Evolutionary conservation across 768 basidiomycete genomes (phyloP), one percentile per base, ranked within the genome.

Genomic region (Lactarius psammicola): DNA sequence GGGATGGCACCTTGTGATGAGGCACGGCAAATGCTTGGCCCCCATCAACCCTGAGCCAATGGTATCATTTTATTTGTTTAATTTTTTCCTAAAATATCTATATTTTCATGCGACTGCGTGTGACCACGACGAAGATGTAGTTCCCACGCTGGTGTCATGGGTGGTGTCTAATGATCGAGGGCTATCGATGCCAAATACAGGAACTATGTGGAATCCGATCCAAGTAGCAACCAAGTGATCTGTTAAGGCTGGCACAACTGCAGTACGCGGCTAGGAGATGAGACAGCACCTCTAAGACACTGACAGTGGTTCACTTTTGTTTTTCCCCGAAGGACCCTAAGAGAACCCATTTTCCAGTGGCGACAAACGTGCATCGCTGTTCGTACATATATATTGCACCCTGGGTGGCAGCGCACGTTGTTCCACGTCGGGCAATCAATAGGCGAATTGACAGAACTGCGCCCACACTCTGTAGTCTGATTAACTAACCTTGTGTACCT

Each of bases 401-500:
- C 17, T 40, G 40, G 40, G 84, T 42, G 83, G 80, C 30, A 18
- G 33, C 54, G 33, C 31, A 55, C 31, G 54, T 55, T 55, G 28
- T 18, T 54, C 49, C 49, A 10, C 26, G n/a, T n/a, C 30, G 31
- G 28, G 13, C 26, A 11, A 28, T 9, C 54, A 33, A 20, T 10
- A 11, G 49, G 23, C 23, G 26, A 11, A 4, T 49, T 49, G 49
- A 51, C 49, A 26, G 26, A 26, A 51, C 23, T 4, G n/a, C 23
- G 23, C 23, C 46, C 46, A 49, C 11, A 26, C 4, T 51, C 6
- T 51, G 49, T 23, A 11, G 49, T 26, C 13, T 51, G 26, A 42
- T 20, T 18, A 8, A 3, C 4, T 17, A 7, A n/a, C n/a, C n/a
- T n/a, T 13, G 1, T 26, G 46, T 49, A 11, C 23, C 18, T 1